Conservation (phyloP, 2,329 filamentous ascomycete genomes). For the Penicillium concentricum region DNA sequence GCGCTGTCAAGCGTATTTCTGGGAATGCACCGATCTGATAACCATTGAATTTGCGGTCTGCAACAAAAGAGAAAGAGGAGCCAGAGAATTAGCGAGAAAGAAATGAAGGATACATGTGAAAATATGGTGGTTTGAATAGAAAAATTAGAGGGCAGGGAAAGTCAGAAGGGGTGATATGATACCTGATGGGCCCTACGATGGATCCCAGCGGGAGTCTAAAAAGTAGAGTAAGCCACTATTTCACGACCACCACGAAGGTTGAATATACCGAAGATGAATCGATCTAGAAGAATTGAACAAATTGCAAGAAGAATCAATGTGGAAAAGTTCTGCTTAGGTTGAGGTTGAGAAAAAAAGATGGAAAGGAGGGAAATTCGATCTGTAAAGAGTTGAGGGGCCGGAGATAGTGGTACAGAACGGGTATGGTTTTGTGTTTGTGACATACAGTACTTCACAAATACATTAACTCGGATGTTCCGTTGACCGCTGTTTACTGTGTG, state of each 20-base stretch:
- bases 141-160: constrained; percentile 3
- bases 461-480: not conserved
- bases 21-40: constrained; percentile 30
- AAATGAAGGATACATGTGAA: not conserved
- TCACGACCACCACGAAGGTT: not conserved
- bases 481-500: not conserved
- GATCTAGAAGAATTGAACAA: constrained; percentile 3
- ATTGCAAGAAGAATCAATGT: constrained; percentile 12
- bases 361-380: constrained; percentile 18
- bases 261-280: constrained; percentile 3
- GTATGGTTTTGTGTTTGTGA: constrained; percentile 1
- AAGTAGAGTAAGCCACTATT: constrained; percentile 13
- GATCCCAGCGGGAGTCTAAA: constrained; percentile 24
- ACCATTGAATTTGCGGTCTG: constrained; percentile 12
- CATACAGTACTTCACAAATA: constrained; percentile 7
- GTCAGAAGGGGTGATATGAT: constrained; percentile 14
- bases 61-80: not conserved
- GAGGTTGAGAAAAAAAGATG: constrained; percentile 8
- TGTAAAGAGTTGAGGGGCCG: constrained; percentile 22
- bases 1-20: constrained; percentile 35
- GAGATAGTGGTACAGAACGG: constrained; percentile 12
- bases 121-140: not conserved
- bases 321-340: not conserved
- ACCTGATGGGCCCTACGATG: constrained; percentile 22
- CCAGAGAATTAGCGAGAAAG: not conserved